Conservation (phyloP, 495 filamentous ascomycete genomes). For the Platismatia glauca region DNA sequence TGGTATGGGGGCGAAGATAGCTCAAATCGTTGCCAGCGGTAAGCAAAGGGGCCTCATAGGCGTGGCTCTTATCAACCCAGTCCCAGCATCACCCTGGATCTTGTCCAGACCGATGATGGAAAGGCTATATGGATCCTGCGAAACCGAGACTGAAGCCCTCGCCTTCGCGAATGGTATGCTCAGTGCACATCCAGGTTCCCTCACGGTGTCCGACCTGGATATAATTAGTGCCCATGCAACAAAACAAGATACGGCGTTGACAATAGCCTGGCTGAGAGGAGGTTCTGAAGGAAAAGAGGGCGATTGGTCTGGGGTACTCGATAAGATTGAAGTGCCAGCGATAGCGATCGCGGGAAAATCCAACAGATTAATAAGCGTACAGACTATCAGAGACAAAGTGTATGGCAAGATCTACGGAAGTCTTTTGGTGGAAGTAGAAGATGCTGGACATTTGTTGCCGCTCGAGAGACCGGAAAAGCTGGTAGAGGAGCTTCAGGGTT, state of each 20-base stretch:
- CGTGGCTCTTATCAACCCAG: slow-evolving; percentile 1
- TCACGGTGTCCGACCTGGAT: background rate
- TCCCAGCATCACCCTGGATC: background rate
- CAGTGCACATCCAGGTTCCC: background rate
- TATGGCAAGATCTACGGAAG: background rate
- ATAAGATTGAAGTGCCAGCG: background rate
- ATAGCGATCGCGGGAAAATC: background rate
- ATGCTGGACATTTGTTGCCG: background rate
- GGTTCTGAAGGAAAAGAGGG: background rate
- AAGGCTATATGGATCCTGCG: background rate
- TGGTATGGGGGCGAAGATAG: background rate
- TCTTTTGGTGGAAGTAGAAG: background rate
- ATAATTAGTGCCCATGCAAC: background rate
- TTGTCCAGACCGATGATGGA: background rate
- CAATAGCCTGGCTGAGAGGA: background rate
- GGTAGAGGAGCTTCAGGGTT: background rate
- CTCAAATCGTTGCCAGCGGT: background rate
- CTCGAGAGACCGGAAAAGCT: background rate
- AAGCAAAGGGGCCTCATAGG: background rate
- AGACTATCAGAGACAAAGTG: background rate
- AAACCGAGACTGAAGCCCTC: background rate
- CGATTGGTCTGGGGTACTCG: background rate
- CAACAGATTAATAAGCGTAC: background rate
- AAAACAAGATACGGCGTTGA: background rate
- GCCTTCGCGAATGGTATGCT: background rate